Percentiles rank a stretch among this genome's conserved stretches.
phyloP scores from a whole-genome alignment of 768 basidiomycete species.

The Grammothele lineata region DNA sequence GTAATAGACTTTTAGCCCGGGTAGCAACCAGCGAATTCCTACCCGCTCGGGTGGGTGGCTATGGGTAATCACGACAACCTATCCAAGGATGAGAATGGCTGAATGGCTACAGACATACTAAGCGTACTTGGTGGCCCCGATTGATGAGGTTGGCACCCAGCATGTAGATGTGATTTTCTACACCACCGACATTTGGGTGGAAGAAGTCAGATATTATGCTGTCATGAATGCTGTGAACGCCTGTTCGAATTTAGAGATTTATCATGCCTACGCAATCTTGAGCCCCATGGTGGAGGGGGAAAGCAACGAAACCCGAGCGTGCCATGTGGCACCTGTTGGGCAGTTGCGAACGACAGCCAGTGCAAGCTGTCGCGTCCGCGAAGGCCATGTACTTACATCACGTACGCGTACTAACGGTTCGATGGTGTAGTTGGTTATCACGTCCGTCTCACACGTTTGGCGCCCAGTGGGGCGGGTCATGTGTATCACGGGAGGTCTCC shows the following conservation, averaged over 20 bases:
- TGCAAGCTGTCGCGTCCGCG: not conserved
- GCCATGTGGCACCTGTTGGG: no score
- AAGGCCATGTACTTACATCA: not conserved
- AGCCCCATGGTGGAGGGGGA: constrained; percentile 1
- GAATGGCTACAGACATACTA: not conserved
- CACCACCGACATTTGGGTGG: constrained; percentile 89
- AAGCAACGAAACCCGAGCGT: not conserved
- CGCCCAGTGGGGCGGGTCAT: no score
- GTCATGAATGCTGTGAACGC: not conserved
- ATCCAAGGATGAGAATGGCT: not conserved
- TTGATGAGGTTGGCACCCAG: constrained; percentile 78
- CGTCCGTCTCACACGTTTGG: constrained; percentile 21
- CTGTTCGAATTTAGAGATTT: no score
- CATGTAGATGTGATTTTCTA: constrained; percentile 96
- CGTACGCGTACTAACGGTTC: no score
- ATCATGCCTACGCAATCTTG: constrained; percentile 10
- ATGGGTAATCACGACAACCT: constrained; percentile 96
- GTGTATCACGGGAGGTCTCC: constrained; percentile 22
- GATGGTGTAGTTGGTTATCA: constrained; percentile 28
- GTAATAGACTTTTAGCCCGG: constrained; percentile 90
- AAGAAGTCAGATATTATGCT: constrained; percentile 99
- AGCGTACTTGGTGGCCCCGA: constrained; percentile 76
- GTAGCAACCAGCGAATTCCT: constrained; percentile 86
- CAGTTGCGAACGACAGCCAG: no score
- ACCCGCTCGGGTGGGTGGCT: constrained; percentile 81